phyloP scores from a whole-genome alignment of 2,329 filamentous ascomycete species.

The Sclerotinia sclerotiorum region DNA sequence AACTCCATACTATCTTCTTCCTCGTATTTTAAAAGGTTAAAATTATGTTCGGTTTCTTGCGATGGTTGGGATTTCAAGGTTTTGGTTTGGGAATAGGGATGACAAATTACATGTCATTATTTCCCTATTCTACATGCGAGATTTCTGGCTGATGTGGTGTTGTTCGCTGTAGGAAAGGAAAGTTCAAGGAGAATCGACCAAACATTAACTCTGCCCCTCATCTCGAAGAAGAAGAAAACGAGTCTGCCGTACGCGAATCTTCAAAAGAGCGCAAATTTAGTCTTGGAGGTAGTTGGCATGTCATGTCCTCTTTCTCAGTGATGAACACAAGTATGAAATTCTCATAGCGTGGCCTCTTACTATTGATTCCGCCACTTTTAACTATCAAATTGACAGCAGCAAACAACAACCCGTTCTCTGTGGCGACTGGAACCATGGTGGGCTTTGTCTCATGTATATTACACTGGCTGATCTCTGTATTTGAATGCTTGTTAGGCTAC shows the following conservation, averaged over 20 bases:
- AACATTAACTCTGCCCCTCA: slow-evolving; percentile 9
- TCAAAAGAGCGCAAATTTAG: slow-evolving; percentile 18
- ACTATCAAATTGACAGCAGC: slow-evolving; percentile 15
- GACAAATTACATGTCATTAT: slow-evolving; percentile 24
- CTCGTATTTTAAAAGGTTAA: background rate
- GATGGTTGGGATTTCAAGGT: slow-evolving; percentile 17
- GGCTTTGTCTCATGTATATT: slow-evolving; percentile 23
- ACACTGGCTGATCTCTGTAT: slow-evolving; percentile 25
- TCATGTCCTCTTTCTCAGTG: slow-evolving; percentile 21
- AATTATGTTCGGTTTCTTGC: slow-evolving; percentile 16
- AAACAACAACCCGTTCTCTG: background rate
- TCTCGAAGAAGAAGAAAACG: slow-evolving; percentile 15
- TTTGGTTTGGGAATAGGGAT: slow-evolving; percentile 22
- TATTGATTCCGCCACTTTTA: slow-evolving; percentile 10
- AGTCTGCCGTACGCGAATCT: slow-evolving; percentile 11
- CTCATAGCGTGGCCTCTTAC: slow-evolving; percentile 20
- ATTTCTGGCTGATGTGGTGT: slow-evolving; percentile 19
- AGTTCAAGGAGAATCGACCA: slow-evolving; percentile 7
- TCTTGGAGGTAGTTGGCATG: slow-evolving; percentile 20
- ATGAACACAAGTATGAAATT: slow-evolving; percentile 25
- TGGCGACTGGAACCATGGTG: slow-evolving; percentile 19
- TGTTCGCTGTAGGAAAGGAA: slow-evolving; percentile 20
- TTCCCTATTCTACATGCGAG: slow-evolving; percentile 21
- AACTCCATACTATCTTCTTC: background rate
- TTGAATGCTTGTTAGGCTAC: slow-evolving; percentile 34